Conservation (phyloP, 345 rosid genomes). For the thale cress (Arabidopsis thaliana) region TAIR10.1 NC_003071.7:18750501-18751000, state of each 20-base stretch:
- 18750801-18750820: slow-evolving; percentile 94
- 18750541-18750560: slow-evolving; percentile 3
- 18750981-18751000: neutral
- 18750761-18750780: slow-evolving; percentile 80
- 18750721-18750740: neutral
- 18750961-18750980: slow-evolving; percentile 10
- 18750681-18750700: neutral
- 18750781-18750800: slow-evolving; percentile 92
- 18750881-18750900: slow-evolving; percentile 31
- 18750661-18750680: neutral
- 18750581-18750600: slow-evolving; percentile 94
- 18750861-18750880: slow-evolving; percentile 82
- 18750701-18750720: slow-evolving; percentile 4
- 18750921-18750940: no score
- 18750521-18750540: neutral
- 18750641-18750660: neutral
- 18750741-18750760: slow-evolving; percentile 89
- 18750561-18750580: slow-evolving; percentile 79
- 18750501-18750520: neutral
- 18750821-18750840: slow-evolving; percentile 95
- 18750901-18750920: slow-evolving; percentile 19
- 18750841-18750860: slow-evolving; percentile 84
- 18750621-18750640: slow-evolving; percentile 57
- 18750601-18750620: slow-evolving; percentile 98
- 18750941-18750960: no score